phyloP scores from a whole-genome alignment of 2,329 filamentous ascomycete genomes.

The Colletotrichum higginsianum region DNA sequence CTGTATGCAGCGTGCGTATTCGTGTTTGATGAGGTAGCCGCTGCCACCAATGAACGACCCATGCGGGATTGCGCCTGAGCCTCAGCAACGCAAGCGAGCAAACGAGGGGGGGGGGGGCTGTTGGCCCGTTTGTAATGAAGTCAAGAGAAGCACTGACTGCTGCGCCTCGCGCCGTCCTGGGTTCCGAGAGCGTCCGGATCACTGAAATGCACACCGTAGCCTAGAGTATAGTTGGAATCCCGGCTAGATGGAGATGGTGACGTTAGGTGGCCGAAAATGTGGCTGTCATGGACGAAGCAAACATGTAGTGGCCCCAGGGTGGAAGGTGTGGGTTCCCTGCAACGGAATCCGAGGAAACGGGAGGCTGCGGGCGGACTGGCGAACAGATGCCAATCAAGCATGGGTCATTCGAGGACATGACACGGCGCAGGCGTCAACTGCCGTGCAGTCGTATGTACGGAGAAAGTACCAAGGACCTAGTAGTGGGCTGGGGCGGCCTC shows the following conservation, averaged over 20 bases:
- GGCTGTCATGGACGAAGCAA: constrained; percentile 30
- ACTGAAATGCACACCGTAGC: no score
- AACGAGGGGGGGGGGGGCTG: background rate
- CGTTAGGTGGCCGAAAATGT: constrained; percentile 24
- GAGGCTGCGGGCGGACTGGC: background rate
- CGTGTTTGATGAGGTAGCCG: constrained; percentile 22
- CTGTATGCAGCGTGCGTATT: constrained; percentile 18
- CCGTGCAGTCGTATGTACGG: background rate
- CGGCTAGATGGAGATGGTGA: background rate
- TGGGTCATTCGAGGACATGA: constrained; percentile 4
- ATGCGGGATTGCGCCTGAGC: background rate
- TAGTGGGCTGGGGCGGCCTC: constrained; percentile 7
- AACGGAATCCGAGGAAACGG: constrained; percentile 31
- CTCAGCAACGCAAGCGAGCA: background rate
- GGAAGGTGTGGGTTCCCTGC: constrained; percentile 20
- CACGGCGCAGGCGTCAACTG: constrained; percentile 1
- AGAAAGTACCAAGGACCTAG: no score
- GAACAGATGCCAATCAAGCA: background rate
- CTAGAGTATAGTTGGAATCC: background rate
- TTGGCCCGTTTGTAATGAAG: background rate
- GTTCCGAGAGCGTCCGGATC: background rate
- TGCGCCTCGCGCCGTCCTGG: background rate
- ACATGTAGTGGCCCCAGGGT: constrained; percentile 8
- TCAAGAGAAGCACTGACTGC: background rate
- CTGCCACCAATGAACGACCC: constrained; percentile 14